Evolutionary conservation across 2,329 filamentous ascomycete species (phyloP), one percentile per base, ranked within the genome.

Genomic region (Fonsecaea erecta): DNA sequence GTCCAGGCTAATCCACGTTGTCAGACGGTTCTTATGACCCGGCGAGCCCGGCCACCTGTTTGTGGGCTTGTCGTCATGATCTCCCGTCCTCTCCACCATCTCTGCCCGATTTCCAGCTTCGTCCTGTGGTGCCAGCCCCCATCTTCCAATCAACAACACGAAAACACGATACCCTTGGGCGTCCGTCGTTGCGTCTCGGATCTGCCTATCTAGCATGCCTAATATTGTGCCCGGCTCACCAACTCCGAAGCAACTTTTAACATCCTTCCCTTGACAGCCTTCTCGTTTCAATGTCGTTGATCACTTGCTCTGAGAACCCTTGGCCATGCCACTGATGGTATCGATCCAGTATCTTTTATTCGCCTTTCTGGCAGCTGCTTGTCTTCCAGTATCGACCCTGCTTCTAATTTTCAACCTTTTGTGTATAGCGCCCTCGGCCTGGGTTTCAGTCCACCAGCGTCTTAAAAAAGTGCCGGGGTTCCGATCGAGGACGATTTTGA

Each of bases 401-500:
- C 71, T 85, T 40, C 73, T 85, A 9, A 60, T 77, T 24, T 58
- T 76, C 32, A 76, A 80, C 73, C 78, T 79, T 72, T 7, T 66
- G 32, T 73, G 40, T 48, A 73, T 68, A 65, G 74, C 37, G 54
- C 67, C 71, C 48, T 66, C 75, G 7, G 71, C 73, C 32, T 65
- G 74, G 2, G 68, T 73, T 8, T 68, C 71, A 12, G 55, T 67
- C 48, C 72, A 72, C 51, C 70, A 73, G 64, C 72, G 66, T 24
- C 70, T 73, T 9, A 72, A 74, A 4, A 68, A 70, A 18, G 74
- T 76, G 62, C 74, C 77, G 2, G 73, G 73, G 21, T 80, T 80
- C 71, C 75, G 76, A 34, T 77, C 78, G 1, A 83, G 81, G 64
- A 90, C 84, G 0, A 79, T 93, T 37, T 82, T 93, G 16, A 83